Conservation (phyloP, 495 filamentous ascomycete species). For the Bacidia gigantensis region DNA sequence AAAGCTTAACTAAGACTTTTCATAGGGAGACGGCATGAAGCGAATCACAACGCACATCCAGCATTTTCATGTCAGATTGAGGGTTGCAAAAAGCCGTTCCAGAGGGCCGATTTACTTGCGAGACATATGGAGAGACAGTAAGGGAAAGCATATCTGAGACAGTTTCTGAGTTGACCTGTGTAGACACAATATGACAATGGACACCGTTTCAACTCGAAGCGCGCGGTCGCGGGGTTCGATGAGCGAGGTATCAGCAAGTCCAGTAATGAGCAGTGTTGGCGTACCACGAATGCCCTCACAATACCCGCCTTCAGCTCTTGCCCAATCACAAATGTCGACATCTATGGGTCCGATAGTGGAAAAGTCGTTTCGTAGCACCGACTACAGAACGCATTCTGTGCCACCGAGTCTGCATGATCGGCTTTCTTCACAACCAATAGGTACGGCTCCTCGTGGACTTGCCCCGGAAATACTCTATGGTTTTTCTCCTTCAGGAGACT, state of each 20-base stretch:
- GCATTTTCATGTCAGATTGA: slow-evolving; percentile 50
- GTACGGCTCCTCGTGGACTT: slow-evolving; percentile 13
- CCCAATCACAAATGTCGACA: slow-evolving; percentile 26
- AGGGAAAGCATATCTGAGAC: slow-evolving; percentile 20
- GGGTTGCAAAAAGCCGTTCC: slow-evolving; percentile 67
- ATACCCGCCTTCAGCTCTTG: slow-evolving; percentile 19
- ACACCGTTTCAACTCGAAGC: slow-evolving; percentile 9
- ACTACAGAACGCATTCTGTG: slow-evolving; percentile 9
- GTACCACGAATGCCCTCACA: slow-evolving; percentile 8
- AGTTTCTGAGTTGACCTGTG: not conserved
- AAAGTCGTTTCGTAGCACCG: slow-evolving; percentile 24
- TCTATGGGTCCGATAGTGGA: slow-evolving; percentile 34
- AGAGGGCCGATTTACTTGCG: slow-evolving; percentile 61
- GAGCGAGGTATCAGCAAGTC: slow-evolving; percentile 13
- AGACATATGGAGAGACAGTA: slow-evolving; percentile 78
- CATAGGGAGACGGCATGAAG: slow-evolving; percentile 60
- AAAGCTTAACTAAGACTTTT: not conserved
- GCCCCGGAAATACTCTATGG: slow-evolving; percentile 14
- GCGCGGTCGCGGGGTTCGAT: slow-evolving; percentile 12
- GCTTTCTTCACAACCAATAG: slow-evolving; percentile 12
- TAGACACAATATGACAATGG: slow-evolving; percentile 18
- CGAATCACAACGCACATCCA: slow-evolving; percentile 65
- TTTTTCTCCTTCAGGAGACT: slow-evolving; percentile 13
- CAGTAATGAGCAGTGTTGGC: slow-evolving; percentile 9
- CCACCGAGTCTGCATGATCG: slow-evolving; percentile 11